Base-by-base conservation (phyloP, 805 yeast species). In the Blastobotrys terrestris region DNA sequence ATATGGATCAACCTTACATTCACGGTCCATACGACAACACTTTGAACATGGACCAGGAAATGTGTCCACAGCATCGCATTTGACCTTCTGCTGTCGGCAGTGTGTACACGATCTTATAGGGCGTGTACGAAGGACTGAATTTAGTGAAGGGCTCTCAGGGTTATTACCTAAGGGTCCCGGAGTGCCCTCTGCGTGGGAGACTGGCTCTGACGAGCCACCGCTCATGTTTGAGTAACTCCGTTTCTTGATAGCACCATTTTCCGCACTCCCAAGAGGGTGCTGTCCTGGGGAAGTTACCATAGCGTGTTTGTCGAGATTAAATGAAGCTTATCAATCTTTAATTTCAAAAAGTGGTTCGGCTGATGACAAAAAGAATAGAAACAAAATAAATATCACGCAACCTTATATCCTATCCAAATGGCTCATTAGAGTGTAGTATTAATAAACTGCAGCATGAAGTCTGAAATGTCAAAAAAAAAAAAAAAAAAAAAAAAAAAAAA, bases 21-120 rank as follows among this genome's bases (percentile, higher is more conserved):
- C 77, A 40, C 89, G 72, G 2, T 81, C 84, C 87, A 87, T 85
- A 63, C 85, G 76, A 50, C 81, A 84, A 70, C 97, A 91, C 55
- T 96, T 70, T 15, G 85, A 78, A 67, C 97, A 91, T 0, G 96
- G 86, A 4, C 74, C 72, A 0, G 97, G 97, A 59, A 78, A 85
- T 57, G 84, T 80, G 19, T 85, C 91, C 2, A 88, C 79, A 0
- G 97, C 97, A 65, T 91, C 88, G 69, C 97, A 91, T 65, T 85
- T 86, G 67, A 91, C 89, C 68, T 91, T 91, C 67, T 90, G 97
- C 65, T 91, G 97, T 49, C 97, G 80, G 65, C 97, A 91, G 66
- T 89, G 94, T 0, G 96, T 87, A 65, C 97, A 91, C 2, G 96
- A 85, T 0, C 96, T 88, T 1, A 90, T 95, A 0, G 96, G 96